A percentile compares a stretch with the other conserved stretches of the same genome.
Evolutionary conservation across 2,329 filamentous ascomycete genomes (phyloP).

Genomic region (Aspergillus japonicus): DNA sequence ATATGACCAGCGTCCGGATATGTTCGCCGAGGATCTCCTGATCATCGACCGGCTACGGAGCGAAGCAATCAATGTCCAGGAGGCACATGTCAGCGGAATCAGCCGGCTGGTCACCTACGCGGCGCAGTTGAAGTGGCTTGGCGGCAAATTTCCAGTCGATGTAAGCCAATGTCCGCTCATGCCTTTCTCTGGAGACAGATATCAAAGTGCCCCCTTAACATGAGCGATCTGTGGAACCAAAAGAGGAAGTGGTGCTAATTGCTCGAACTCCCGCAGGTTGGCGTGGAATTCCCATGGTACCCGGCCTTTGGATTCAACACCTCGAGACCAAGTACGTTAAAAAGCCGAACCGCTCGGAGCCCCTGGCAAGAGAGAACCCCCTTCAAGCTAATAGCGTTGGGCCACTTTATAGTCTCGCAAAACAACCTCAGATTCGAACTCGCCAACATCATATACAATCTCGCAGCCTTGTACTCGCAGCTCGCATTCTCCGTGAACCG

Average conservation of each 20-base stretch:
- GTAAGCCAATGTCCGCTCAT: slow-evolving; percentile 47
- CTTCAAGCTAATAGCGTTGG: neutral
- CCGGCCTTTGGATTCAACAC: slow-evolving; percentile 88
- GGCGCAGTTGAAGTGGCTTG: slow-evolving; percentile 88
- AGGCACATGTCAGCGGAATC: slow-evolving; percentile 83
- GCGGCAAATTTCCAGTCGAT: slow-evolving; percentile 94
- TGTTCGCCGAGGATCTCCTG: slow-evolving; percentile 87
- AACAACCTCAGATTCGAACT: slow-evolving; percentile 78
- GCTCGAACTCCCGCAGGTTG: slow-evolving; percentile 59
- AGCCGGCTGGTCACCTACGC: slow-evolving; percentile 88
- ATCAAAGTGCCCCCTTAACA: neutral
- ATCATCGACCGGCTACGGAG: slow-evolving; percentile 78
- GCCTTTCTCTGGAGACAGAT: neutral
- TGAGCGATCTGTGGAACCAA: neutral
- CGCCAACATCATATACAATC: slow-evolving; percentile 88
- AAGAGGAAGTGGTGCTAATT: neutral
- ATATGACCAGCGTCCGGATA: slow-evolving; percentile 98
- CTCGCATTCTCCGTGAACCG: slow-evolving; percentile 79
- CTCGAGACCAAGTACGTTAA: slow-evolving; percentile 58
- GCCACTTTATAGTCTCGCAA: slow-evolving; percentile 51
- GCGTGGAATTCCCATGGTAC: slow-evolving; percentile 95
- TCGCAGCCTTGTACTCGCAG: slow-evolving; percentile 90
- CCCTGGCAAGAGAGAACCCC: too few species aligned
- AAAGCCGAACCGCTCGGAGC: neutral
- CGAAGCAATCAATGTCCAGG: slow-evolving; percentile 84